phyloP scores from a whole-genome alignment of 805 yeast species.

The Ogataea degrootiae region DNA sequence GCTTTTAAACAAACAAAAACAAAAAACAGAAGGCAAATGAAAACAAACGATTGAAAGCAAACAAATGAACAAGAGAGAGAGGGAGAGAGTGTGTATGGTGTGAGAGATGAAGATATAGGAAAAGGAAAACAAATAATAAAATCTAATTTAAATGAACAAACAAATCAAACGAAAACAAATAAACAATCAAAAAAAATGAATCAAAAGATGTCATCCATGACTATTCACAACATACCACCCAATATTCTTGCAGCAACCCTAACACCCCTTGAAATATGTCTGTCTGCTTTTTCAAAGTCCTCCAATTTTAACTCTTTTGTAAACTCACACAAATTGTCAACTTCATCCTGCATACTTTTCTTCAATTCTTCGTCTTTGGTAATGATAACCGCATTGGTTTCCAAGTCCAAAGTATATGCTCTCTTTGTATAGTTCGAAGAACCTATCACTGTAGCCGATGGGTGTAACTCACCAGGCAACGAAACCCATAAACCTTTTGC shows the following conservation, averaged over 20 bases:
- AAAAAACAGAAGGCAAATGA: too few relatives aligned
- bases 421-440: slow-evolving; percentile 91
- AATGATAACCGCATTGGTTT: slow-evolving; percentile 75
- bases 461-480: slow-evolving; percentile 49
- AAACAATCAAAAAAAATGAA: neutral
- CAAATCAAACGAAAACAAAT: neutral
- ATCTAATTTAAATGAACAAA: neutral
- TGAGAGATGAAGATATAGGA: neutral
- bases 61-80: too few relatives aligned
- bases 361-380: slow-evolving; percentile 64
- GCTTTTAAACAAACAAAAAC: too few relatives aligned
- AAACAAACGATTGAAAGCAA: too few relatives aligned
- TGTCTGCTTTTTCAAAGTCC: slow-evolving; percentile 61
- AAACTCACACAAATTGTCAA: slow-evolving; percentile 51
- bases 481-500: slow-evolving; percentile 93
- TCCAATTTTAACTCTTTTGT: slow-evolving; percentile 49
- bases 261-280: slow-evolving; percentile 60
- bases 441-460: slow-evolving; percentile 79
- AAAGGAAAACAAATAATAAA: neutral
- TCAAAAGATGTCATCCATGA: too few relatives aligned
- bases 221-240: slow-evolving; percentile 44
- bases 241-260: slow-evolving; percentile 60
- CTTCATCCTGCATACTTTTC: slow-evolving; percentile 52
- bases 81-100: too few relatives aligned
- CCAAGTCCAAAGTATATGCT: slow-evolving; percentile 83